Conservation (phyloP, 495 filamentous ascomycete genomes). For the Xylaria grammica region DNA sequence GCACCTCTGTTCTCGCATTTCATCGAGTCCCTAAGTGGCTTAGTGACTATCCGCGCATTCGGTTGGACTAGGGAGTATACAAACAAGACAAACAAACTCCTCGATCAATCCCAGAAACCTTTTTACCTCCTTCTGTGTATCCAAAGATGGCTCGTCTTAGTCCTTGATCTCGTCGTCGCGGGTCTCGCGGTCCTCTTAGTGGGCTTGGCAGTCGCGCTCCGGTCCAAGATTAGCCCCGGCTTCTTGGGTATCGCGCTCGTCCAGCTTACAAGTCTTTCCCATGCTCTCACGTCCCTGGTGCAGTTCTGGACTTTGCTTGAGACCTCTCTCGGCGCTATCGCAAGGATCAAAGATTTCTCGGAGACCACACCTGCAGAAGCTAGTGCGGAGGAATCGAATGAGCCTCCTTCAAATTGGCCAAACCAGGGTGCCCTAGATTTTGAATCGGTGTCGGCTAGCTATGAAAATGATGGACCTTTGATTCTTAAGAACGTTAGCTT, state of each 20-base stretch:
- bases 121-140: conserved; percentile 64
- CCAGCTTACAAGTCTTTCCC: conserved; percentile 25
- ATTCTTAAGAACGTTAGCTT: conserved; percentile 24
- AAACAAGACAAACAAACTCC: conserved; percentile 47
- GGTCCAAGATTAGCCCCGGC: conserved; percentile 27
- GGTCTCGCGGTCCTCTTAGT: conserved; percentile 56
- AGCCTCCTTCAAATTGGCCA: conserved; percentile 31
- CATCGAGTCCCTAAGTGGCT: conserved; percentile 52
- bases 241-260: conserved; percentile 29
- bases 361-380: conserved; percentile 26
- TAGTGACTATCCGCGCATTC: conserved; percentile 60
- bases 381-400: conserved; percentile 19
- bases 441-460: conserved; percentile 23
- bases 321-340: conserved; percentile 50
- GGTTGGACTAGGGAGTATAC: conserved; percentile 57
- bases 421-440: conserved; percentile 25
- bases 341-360: conserved; percentile 40
- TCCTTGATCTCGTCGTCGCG: conserved; percentile 56
- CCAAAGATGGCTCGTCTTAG: conserved; percentile 59
- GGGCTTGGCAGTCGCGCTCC: conserved; percentile 50
- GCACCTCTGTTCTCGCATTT: conserved; percentile 47
- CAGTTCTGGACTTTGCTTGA: conserved; percentile 46
- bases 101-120: conserved; percentile 63
- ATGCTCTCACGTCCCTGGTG: conserved; percentile 26
- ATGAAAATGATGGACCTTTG: conserved; percentile 7